Base-by-base conservation (phyloP, 2,329 filamentous ascomycete genomes). In the Xylaria sp. region DNA sequence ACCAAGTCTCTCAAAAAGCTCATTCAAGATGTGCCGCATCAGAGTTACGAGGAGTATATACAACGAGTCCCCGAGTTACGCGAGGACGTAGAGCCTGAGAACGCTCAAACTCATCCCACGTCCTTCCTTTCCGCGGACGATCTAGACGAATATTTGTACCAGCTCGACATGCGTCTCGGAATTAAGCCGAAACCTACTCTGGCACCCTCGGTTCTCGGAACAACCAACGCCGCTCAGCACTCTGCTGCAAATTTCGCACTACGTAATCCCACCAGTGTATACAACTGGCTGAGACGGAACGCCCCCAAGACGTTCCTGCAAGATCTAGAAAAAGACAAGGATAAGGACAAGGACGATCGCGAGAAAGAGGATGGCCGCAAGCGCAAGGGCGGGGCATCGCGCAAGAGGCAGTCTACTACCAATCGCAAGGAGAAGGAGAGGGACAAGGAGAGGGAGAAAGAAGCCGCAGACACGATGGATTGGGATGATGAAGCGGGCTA, bases 201-300 rank as follows among this genome's bases (percentile, higher is more conserved):
- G 48, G 88, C 88, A 12, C 86, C 88, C 5, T 82, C 83, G 51
- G 82, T 80, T 64, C 73, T 78, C 55, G 75, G 80, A 72, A 77
- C 81, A 48, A 78, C 69, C 15, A 66, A 77, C 59, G 75, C 77
- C 28, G n/a, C 39, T 10, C 78, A 79, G 67, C 56, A 77, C 62
- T 77, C 75, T 74, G 79, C 80, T 74, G 79, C 80, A 78, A 80
- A 86, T 81, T 78, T 86, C 59, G 85, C 86, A 33, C 80, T 94
- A 28, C 88, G 88, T 61, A 98, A 98, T 79, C 94, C 94, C 0
- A 92, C 94, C 51, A 97, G 93, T 68, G 94, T 97, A 2, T 97
- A 97, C 83, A 98, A 97, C 80, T 99, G 96, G 96, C 88, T 99
- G 13, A 89, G 93, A 71, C 90, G 93, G 78, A 87, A 97, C 80